phyloP scores from a whole-genome alignment of 2,329 filamentous ascomycete species.

The Diplodia mutila region DNA sequence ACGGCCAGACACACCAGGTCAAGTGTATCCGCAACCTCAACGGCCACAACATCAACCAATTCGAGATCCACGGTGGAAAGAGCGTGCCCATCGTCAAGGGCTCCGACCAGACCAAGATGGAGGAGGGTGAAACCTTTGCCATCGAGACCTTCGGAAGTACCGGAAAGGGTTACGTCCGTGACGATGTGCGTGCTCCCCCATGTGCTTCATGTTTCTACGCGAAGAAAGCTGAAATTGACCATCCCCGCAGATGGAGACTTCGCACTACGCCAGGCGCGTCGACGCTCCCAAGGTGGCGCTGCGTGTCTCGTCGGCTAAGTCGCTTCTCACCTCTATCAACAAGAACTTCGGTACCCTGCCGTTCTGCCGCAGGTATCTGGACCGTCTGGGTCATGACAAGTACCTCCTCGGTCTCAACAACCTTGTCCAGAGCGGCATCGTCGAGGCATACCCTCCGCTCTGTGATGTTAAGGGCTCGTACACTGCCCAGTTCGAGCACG shows the following conservation, averaged over 20 bases:
- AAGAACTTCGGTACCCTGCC: constrained; percentile 95
- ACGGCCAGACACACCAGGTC: constrained; percentile 76
- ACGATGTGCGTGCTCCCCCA: constrained; percentile 65
- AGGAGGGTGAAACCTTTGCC: constrained; percentile 92
- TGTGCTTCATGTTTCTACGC: constrained; percentile 28
- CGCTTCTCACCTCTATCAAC: constrained; percentile 83
- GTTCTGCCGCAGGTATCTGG: constrained; percentile 87
- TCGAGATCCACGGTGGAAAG: constrained; percentile 90
- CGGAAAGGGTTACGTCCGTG: constrained; percentile 82
- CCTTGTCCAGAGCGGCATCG: constrained; percentile 78
- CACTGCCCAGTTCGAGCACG: constrained; percentile 92
- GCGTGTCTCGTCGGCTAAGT: constrained; percentile 80
- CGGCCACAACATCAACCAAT: constrained; percentile 86
- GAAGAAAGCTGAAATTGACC: neutral
- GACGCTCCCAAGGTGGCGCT: constrained; percentile 78
- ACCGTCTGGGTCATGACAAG: constrained; percentile 91
- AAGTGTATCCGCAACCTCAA: constrained; percentile 87
- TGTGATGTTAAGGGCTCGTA: constrained; percentile 93
- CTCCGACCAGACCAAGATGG: constrained; percentile 91
- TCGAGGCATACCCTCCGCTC: constrained; percentile 87
- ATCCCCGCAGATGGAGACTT: constrained; percentile 65
- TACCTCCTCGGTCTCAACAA: constrained; percentile 90
- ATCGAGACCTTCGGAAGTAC: constrained; percentile 97
- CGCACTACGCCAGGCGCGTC: constrained; percentile 78
- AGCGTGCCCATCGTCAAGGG: constrained; percentile 92